Evolutionary conservation across 2,329 filamentous ascomycete species (phyloP).

Genomic region (Diplodia seriata): DNA sequence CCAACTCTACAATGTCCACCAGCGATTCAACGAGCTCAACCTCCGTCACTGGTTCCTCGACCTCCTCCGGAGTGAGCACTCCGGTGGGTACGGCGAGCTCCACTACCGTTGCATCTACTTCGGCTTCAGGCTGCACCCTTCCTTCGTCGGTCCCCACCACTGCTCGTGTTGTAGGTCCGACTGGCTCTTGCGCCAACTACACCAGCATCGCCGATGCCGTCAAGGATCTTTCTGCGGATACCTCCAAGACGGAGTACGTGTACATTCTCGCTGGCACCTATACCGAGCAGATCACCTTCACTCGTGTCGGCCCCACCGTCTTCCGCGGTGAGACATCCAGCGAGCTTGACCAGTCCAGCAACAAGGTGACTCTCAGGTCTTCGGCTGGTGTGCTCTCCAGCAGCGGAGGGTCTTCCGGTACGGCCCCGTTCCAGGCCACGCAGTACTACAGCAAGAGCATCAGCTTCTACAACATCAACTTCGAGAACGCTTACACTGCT

Average conservation of each 20-base stretch:
- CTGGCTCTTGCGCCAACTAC: slow-evolving; percentile 21
- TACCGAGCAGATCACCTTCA: slow-evolving; percentile 3
- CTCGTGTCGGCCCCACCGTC: neutral
- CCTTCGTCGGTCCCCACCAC: slow-evolving; percentile 7
- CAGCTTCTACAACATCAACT: slow-evolving; percentile 20
- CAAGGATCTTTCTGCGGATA: neutral
- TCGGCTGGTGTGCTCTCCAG: slow-evolving; percentile 4
- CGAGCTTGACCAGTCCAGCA: slow-evolving; percentile 9
- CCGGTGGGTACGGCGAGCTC: neutral
- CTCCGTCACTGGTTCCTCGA: neutral
- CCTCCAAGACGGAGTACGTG: slow-evolving; percentile 13
- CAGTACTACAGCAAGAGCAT: slow-evolving; percentile 17
- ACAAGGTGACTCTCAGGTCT: slow-evolving; percentile 7
- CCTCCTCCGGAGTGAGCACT: neutral
- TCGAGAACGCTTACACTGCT: slow-evolving; percentile 5
- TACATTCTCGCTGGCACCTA: slow-evolving; percentile 19
- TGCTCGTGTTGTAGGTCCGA: slow-evolving; percentile 10
- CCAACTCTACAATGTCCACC: slow-evolving; percentile 28
- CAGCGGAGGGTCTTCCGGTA: slow-evolving; percentile 5
- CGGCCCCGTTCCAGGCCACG: slow-evolving; percentile 15
- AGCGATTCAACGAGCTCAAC: neutral
- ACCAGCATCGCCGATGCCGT: slow-evolving; percentile 15
- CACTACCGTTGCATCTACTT: neutral
- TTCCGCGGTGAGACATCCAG: slow-evolving; percentile 2
- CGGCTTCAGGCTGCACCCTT: slow-evolving; percentile 3